Evolutionary conservation across 805 yeast genomes (phyloP).

Genomic region (Nakazawaea anatomiae): DNA sequence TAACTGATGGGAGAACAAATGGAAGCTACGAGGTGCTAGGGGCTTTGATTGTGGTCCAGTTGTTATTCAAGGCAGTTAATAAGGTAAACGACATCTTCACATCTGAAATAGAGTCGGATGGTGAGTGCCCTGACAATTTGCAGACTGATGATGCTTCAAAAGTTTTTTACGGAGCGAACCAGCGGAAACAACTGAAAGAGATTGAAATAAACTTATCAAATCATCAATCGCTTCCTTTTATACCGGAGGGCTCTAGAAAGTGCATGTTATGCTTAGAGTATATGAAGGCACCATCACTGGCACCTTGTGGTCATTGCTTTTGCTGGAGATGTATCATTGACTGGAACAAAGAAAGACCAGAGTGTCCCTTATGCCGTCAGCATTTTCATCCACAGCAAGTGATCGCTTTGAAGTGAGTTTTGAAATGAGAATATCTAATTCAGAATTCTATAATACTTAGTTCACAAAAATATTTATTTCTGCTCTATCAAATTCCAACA

Average conservation of each 20-base stretch:
- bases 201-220: slow-evolving; percentile 49
- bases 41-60: slow-evolving; percentile 48
- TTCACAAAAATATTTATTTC: too few relatives aligned
- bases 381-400: slow-evolving; percentile 56
- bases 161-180: not conserved
- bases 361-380: slow-evolving; percentile 89
- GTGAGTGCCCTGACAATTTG: slow-evolving; percentile 3
- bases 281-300: slow-evolving; percentile 79
- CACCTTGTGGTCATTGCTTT: slow-evolving; percentile 87
- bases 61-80: slow-evolving; percentile 36
- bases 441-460: not conserved
- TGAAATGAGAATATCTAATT: not conserved
- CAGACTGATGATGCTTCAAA: slow-evolving; percentile 2
- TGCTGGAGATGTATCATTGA: slow-evolving; percentile 90
- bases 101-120: slow-evolving; percentile 14
- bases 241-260: slow-evolving; percentile 62
- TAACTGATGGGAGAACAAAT: slow-evolving; percentile 33
- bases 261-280: slow-evolving; percentile 82
- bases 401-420: slow-evolving; percentile 35
- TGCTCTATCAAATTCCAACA: slow-evolving; percentile 34
- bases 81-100: slow-evolving; percentile 21
- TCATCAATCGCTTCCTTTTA: slow-evolving; percentile 51
- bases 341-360: slow-evolving; percentile 84
- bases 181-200: not conserved
- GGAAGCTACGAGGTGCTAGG: slow-evolving; percentile 79